Percentiles rank a stretch among this genome's conserved stretches.
Conservation (phyloP, 345 rosid species). For the Firmiana major region DNA sequence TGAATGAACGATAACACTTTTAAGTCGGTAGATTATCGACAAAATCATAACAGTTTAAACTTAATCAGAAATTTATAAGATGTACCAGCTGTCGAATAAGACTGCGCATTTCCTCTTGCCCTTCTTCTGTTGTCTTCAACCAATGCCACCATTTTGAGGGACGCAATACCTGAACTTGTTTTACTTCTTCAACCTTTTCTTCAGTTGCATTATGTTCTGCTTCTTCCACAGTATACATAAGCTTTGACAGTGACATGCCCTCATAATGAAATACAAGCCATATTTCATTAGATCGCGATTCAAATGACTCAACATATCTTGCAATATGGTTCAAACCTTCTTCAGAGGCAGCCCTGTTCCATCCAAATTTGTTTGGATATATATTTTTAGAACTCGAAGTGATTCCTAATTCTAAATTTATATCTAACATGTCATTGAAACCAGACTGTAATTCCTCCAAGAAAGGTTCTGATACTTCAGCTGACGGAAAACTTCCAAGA, state of each 20-base stretch:
- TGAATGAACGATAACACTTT: not conserved
- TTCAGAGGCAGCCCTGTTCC: conserved; percentile 34
- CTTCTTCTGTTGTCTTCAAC: conserved; percentile 83
- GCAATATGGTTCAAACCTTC: conserved; percentile 89
- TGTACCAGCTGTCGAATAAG: conserved; percentile 83
- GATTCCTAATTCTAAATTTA: conserved; percentile 27
- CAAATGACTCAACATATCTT: conserved; percentile 89
- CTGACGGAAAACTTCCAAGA: conserved; percentile 38
- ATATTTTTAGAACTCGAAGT: conserved; percentile 28
- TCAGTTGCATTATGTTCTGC: conserved; percentile 32
- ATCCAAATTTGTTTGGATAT: conserved; percentile 24
- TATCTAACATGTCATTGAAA: conserved; percentile 20
- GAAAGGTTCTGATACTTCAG: conserved; percentile 30
- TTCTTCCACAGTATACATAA: conserved; percentile 73
- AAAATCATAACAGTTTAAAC: conserved; percentile 4
- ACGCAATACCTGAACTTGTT: conserved; percentile 52
- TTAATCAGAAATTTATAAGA: conserved; percentile 15
- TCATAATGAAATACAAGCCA: conserved; percentile 94
- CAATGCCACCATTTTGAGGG: conserved; percentile 97
- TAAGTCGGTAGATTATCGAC: not conserved
- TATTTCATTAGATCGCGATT: conserved; percentile 79
- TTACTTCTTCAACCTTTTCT: conserved; percentile 53
- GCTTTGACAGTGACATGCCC: conserved; percentile 81
- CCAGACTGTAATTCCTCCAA: conserved; percentile 32
- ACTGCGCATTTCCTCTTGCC: conserved; percentile 82